These are phyloP conservation scores for Hippophae gyantsensis DNA, from an alignment of 306 rosid species.

Conservation along the genomic window DNA sequence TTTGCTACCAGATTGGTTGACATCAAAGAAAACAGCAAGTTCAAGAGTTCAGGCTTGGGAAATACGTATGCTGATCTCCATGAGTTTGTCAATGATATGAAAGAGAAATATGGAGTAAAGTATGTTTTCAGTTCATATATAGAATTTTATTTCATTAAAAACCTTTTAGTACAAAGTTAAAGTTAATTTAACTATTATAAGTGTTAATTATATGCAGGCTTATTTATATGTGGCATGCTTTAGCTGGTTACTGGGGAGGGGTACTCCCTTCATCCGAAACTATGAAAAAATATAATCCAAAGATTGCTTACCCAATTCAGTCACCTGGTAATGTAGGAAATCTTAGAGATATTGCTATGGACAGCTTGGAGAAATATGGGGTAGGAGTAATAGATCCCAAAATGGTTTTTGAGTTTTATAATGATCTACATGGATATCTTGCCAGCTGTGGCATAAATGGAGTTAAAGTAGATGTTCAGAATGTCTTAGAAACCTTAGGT, in stretches of 20 bases:
- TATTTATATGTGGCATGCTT: conserved; percentile 67
- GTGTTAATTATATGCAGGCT: conserved; percentile 27
- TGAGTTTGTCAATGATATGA: conserved; percentile 38
- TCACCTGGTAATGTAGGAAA: conserved; percentile 48
- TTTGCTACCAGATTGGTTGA: conserved; percentile 46
- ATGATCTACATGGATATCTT: conserved; percentile 58
- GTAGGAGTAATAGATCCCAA: conserved; percentile 48
- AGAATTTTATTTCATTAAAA: conserved; percentile 3
- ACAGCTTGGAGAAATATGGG: conserved; percentile 61
- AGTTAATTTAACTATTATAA: conserved; percentile 1
- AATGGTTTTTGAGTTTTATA: conserved; percentile 42
- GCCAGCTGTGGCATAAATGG: conserved; percentile 57
- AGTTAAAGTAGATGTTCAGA: conserved; percentile 69
- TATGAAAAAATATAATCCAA: conserved; percentile 51
- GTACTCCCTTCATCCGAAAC: conserved; percentile 43
- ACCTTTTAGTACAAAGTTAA: neutral
- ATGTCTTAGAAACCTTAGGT: conserved; percentile 54
- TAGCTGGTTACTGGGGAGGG: conserved; percentile 83
- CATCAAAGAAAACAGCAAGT: conserved; percentile 57
- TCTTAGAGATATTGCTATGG: conserved; percentile 40
- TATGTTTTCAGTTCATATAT: conserved; percentile 24
- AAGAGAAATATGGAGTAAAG: conserved; percentile 49
- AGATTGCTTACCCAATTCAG: conserved; percentile 41
- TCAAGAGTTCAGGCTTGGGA: conserved; percentile 31
- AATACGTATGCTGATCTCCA: conserved; percentile 30